Percentiles rank a stretch among this genome's conserved stretches.
Evolutionary conservation across 306 rosid genomes (phyloP).

Genomic region (Mimosa pudica): DNA sequence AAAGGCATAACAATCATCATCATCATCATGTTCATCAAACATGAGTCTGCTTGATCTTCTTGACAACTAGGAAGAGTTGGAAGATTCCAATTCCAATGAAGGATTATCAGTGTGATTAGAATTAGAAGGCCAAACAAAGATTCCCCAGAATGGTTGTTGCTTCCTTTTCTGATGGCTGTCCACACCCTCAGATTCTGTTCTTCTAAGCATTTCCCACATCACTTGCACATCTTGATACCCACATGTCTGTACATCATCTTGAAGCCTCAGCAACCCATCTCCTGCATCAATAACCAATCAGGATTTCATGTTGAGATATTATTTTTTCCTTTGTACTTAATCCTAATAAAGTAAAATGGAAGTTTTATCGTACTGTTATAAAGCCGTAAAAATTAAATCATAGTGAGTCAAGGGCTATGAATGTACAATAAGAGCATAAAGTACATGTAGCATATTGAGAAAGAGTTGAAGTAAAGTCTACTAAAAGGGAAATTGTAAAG

Average conservation of each 20-base stretch:
- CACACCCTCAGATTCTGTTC: conserved; percentile 23
- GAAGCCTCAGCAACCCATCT: conserved; percentile 70
- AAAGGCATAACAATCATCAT: conserved; percentile 1
- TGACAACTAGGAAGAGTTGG: conserved; percentile 38
- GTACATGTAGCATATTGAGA: too few species aligned
- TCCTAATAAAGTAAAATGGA: too few species aligned
- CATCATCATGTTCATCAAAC: conserved; percentile 5
- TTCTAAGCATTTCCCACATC: conserved; percentile 81
- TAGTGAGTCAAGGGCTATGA: too few species aligned
- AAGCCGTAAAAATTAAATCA: too few species aligned
- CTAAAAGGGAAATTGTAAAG: too few species aligned
- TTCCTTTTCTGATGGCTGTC: conserved; percentile 51
- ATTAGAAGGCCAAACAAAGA: conserved; percentile 66
- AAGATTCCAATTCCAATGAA: conserved; percentile 40
- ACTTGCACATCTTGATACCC: conserved; percentile 83
- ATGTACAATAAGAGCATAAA: too few species aligned
- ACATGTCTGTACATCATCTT: conserved; percentile 77
- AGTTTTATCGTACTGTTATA: too few species aligned
- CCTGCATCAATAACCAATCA: conserved; percentile 43
- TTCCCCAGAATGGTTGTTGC: conserved; percentile 60
- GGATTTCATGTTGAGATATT: background rate
- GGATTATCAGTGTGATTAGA: conserved; percentile 46
- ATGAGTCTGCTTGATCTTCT: conserved; percentile 3
- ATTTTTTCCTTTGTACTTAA: too few species aligned
- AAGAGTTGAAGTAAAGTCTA: background rate